These are phyloP conservation scores for Angomonas ambiguus DNA, from an alignment of 208 protist genomes.

Conservation along the genomic window DNA sequence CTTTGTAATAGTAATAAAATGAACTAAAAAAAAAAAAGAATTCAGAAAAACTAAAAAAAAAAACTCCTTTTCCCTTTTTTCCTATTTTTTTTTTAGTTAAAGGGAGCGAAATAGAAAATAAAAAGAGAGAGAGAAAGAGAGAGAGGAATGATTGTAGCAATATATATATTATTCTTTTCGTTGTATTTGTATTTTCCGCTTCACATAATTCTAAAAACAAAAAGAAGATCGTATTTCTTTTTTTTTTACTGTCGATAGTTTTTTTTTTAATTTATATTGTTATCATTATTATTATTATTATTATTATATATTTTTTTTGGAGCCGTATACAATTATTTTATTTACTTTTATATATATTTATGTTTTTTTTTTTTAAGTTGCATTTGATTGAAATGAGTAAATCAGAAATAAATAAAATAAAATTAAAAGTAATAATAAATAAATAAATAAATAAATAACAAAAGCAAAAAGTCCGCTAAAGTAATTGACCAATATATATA, in stretches of 20 bases:
- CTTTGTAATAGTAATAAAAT: background rate
- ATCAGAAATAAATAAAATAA: slow-evolving; percentile 2
- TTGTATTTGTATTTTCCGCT: background rate
- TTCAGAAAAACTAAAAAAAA: slow-evolving; percentile 4
- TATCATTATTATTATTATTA: background rate
- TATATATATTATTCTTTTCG: background rate
- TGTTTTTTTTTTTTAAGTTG: too few relatives aligned
- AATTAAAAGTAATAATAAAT: slow-evolving; percentile 5
- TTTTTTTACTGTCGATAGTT: slow-evolving; percentile 4
- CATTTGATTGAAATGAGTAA: too few relatives aligned
- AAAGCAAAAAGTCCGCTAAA: background rate
- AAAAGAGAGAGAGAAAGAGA: slow-evolving; percentile 2
- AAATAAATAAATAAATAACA: slow-evolving; percentile 13
- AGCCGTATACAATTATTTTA: background rate
- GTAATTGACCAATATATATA: slow-evolving; percentile 3
- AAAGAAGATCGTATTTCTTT: background rate
- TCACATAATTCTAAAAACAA: background rate
- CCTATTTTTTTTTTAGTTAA: too few relatives aligned
- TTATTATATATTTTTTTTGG: slow-evolving; percentile 9
- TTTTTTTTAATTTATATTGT: too few relatives aligned
- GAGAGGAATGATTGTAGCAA: background rate
- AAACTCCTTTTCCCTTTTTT: too few relatives aligned
- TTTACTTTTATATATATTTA: background rate
- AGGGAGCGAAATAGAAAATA: slow-evolving; percentile 8
- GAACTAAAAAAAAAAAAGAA: slow-evolving; percentile 11